These are phyloP conservation scores for Pythium graminicola DNA, from an alignment of 352 stramenopile species.

Conservation along the genomic window DNA sequence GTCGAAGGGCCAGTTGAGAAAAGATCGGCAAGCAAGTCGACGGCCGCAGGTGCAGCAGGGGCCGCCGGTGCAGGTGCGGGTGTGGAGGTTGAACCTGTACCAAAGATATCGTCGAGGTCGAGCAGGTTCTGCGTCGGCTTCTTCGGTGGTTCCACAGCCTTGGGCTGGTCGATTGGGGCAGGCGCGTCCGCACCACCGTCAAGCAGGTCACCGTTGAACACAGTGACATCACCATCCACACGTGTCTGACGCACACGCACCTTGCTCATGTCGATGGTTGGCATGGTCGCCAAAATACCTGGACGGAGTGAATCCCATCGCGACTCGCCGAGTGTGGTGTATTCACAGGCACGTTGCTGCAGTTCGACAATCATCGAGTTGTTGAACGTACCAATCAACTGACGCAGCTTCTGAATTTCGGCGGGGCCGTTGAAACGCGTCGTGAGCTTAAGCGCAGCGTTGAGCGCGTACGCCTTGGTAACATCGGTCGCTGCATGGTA, in stretches of 20 bases:
- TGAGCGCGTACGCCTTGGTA: slow-evolving; percentile 80
- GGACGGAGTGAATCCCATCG: slow-evolving; percentile 62
- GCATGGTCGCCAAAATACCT: slow-evolving; percentile 92
- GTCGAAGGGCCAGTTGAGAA: slow-evolving; percentile 60
- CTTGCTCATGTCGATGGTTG: slow-evolving; percentile 88
- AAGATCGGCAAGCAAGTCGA: slow-evolving; percentile 95
- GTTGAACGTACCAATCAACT: slow-evolving; percentile 88
- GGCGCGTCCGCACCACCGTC: slow-evolving; percentile 35
- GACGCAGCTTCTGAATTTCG: slow-evolving; percentile 73
- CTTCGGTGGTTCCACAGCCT: slow-evolving; percentile 9
- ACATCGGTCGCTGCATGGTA: slow-evolving; percentile 76
- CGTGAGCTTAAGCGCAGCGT: slow-evolving; percentile 94
- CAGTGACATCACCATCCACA: slow-evolving; percentile 20
- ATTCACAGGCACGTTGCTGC: slow-evolving; percentile 96
- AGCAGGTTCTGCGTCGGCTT: slow-evolving; percentile 66
- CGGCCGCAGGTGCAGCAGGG: slow-evolving; percentile 24
- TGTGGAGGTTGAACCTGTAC: slow-evolving; percentile 36
- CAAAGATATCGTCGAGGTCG: slow-evolving; percentile 96
- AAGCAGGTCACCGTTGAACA: slow-evolving; percentile 69
- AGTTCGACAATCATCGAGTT: slow-evolving; percentile 92
- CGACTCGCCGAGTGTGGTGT: slow-evolving; percentile 83
- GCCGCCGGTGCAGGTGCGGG: slow-evolving; percentile 22
- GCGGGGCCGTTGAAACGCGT: slow-evolving; percentile 77
- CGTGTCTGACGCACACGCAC: slow-evolving; percentile 60
- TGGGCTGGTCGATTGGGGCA: slow-evolving; percentile 9